phyloP scores from a whole-genome alignment of 495 filamentous ascomycete species.

The Xylaria palmicola region DNA sequence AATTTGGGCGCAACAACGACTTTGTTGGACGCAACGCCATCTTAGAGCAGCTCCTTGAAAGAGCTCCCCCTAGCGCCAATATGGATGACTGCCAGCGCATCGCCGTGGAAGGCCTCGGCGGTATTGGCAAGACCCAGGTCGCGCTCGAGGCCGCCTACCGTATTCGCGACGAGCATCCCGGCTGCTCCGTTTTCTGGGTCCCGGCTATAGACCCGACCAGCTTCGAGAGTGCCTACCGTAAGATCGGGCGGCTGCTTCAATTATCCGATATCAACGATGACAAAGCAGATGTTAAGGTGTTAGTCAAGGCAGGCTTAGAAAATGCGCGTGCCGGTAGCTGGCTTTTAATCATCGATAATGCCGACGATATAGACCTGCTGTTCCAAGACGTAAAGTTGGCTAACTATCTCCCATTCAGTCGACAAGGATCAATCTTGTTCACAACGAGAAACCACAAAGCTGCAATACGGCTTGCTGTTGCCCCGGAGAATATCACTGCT shows the following conservation, averaged over 20 bases:
- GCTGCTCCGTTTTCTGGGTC: conserved; percentile 49
- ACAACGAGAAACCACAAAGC: conserved; percentile 37
- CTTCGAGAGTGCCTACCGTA: conserved; percentile 45
- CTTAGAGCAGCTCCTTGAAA: conserved; percentile 32
- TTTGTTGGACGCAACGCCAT: conserved; percentile 45
- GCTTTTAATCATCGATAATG: conserved; percentile 56
- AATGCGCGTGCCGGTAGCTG: conserved; percentile 36
- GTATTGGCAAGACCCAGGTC: conserved; percentile 52
- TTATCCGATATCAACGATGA: conserved; percentile 33
- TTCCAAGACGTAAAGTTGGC: conserved; percentile 14
- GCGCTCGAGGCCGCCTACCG: conserved; percentile 53
- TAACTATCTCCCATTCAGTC: conserved; percentile 38
- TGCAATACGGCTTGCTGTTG: conserved; percentile 18
- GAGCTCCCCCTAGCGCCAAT: conserved; percentile 18
- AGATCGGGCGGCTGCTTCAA: conserved; percentile 37
- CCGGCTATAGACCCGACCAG: conserved; percentile 33
- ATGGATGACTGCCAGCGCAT: conserved; percentile 35
- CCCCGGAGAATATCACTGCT: conserved; percentile 5
- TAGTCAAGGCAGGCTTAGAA: conserved; percentile 36
- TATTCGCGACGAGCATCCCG: conserved; percentile 31
- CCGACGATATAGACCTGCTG: conserved; percentile 44
- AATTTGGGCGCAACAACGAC: conserved; percentile 33
- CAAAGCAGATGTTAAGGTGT: conserved; percentile 35
- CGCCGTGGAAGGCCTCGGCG: conserved; percentile 49
- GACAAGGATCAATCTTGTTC: conserved; percentile 39